A percentile compares a stretch with the other conserved stretches of the same genome.
phyloP scores from a whole-genome alignment of 2,329 filamentous ascomycete genomes.

The Ophiostoma perfectum region DNA sequence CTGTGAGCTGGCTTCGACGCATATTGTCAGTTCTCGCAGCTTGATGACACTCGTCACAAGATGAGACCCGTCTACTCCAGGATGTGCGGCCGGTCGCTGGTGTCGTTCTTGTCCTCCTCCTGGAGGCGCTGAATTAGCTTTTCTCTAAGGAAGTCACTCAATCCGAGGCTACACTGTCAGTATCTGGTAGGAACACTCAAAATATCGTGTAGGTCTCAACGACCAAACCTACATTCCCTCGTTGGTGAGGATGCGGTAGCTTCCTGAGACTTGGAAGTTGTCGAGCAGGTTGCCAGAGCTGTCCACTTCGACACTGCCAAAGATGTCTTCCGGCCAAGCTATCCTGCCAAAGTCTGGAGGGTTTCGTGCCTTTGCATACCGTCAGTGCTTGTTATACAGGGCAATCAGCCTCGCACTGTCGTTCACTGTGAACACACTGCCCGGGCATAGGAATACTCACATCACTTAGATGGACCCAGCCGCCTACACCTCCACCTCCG shows the following conservation, averaged over 20 bases:
- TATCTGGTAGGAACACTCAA: slow-evolving; percentile 27
- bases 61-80: slow-evolving; percentile 17
- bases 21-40: background rate
- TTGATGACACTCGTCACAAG: background rate
- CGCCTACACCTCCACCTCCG: slow-evolving; percentile 54
- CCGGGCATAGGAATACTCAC: slow-evolving; percentile 23
- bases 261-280: slow-evolving; percentile 29
- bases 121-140: slow-evolving; percentile 51
- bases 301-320: slow-evolving; percentile 62
- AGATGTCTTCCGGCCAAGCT: slow-evolving; percentile 64
- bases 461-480: slow-evolving; percentile 62
- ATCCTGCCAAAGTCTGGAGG: slow-evolving; percentile 63
- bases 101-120: slow-evolving; percentile 44
- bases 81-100: slow-evolving; percentile 22
- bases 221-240: slow-evolving; percentile 57
- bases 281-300: slow-evolving; percentile 38
- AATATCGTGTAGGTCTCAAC: background rate
- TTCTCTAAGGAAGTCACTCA: slow-evolving; percentile 50
- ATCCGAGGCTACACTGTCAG: slow-evolving; percentile 40
- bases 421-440: no score
- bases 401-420: background rate
- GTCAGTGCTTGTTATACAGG: background rate
- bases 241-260: slow-evolving; percentile 57
- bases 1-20: background rate
- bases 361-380: slow-evolving; percentile 41